Evolutionary conservation across 805 yeast genomes (phyloP).

Genomic region (Saitoella complicata): DNA sequence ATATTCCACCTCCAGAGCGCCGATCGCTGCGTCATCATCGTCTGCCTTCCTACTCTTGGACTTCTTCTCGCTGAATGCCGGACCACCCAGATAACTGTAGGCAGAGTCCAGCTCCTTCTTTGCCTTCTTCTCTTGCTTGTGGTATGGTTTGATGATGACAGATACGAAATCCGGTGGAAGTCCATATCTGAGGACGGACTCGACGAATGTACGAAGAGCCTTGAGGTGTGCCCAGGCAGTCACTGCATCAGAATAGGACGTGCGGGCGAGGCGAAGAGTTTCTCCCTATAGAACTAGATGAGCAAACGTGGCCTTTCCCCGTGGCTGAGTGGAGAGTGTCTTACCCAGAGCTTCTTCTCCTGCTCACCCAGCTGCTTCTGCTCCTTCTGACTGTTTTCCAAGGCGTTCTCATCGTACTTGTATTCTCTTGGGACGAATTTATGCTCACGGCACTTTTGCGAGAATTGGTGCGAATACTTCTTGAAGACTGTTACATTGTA

Average conservation of each 20-base stretch:
- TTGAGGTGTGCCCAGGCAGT: slow-evolving; percentile 84
- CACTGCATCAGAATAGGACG: slow-evolving; percentile 79
- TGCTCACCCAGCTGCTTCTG: slow-evolving; percentile 56
- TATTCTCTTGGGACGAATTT: slow-evolving; percentile 91
- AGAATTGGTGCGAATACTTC: slow-evolving; percentile 57
- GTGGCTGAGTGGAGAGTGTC: neutral
- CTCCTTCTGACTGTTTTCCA: slow-evolving; percentile 61
- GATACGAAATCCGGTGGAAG: slow-evolving; percentile 80
- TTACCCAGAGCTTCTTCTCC: slow-evolving; percentile 42
- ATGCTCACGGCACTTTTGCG: slow-evolving; percentile 56
- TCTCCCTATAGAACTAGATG: slow-evolving; percentile 35
- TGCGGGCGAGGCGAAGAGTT: slow-evolving; percentile 61
- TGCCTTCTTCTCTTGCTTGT: slow-evolving; percentile 34
- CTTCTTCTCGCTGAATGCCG: slow-evolving; percentile 28
- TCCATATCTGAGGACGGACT: slow-evolving; percentile 88
- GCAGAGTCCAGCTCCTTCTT: slow-evolving; percentile 54
- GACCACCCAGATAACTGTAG: slow-evolving; percentile 84
- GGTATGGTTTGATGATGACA: slow-evolving; percentile 26
- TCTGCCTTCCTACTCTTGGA: too few relatives aligned
- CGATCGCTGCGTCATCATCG: too few relatives aligned
- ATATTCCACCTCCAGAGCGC: too few relatives aligned
- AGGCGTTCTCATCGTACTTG: slow-evolving; percentile 60
- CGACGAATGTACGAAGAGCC: slow-evolving; percentile 75
- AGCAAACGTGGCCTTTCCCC: neutral
- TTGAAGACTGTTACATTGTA: slow-evolving; percentile 74